A percentile compares a stretch with the other conserved stretches of the same genome.
Evolutionary conservation across 176 grass and related monocot species (phyloP).

Genomic region (Hyparrhenia diplandra): DNA sequence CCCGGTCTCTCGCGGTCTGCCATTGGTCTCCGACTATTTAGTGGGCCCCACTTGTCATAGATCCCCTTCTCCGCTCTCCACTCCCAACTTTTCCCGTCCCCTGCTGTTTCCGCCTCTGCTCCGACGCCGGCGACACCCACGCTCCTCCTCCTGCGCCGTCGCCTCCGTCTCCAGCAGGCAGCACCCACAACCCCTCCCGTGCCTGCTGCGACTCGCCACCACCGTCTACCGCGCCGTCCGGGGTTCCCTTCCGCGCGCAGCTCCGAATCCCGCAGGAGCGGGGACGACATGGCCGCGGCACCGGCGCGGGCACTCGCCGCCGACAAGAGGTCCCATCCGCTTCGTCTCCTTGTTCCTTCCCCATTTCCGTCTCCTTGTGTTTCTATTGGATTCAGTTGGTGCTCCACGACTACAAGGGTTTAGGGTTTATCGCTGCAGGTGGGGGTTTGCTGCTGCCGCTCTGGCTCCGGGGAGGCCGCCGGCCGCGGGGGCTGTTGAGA

Average conservation of each 20-base stretch:
- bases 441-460: constrained; percentile 17
- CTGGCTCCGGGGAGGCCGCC: constrained; percentile 35
- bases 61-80: no score
- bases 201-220: no score
- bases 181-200: neutral
- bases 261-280: neutral
- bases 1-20: neutral
- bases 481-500: constrained; percentile 36
- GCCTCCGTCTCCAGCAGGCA: neutral
- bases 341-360: neutral
- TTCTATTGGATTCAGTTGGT: neutral
- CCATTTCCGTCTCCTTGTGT: neutral
- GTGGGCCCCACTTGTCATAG: neutral
- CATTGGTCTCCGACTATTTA: neutral
- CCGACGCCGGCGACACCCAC: neutral
- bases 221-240: no score
- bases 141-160: neutral
- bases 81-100: no score
- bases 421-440: constrained; percentile 22
- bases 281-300: neutral
- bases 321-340: neutral
- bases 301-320: neutral
- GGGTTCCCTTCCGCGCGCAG: neutral
- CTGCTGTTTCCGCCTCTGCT: neutral
- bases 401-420: neutral